Conservation (phyloP, 2,329 filamentous ascomycete species). For the Meredithiella fracta region DNA sequence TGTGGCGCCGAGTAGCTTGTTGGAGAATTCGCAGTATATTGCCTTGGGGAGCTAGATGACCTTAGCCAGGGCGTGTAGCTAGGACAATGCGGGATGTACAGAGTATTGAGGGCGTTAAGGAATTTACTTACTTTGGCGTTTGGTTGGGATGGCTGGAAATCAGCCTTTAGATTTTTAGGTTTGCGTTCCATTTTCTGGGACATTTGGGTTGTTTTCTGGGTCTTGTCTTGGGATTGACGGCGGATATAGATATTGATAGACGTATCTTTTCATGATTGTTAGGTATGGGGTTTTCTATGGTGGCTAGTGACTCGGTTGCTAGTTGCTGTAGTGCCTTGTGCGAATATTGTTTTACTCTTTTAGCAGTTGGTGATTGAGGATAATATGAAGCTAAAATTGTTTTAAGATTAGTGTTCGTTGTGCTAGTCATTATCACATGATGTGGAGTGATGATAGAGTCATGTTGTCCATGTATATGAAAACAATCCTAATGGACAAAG, state of each 20-base stretch:
- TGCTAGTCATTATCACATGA: no score
- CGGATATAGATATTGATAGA: not conserved
- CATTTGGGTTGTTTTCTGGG: no score
- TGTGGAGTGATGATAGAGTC: no score
- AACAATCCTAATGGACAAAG: no score
- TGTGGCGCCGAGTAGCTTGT: slow-evolving; percentile 40
- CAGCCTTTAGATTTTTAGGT: no score
- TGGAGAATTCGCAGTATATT: slow-evolving; percentile 32
- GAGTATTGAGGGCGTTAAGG: not conserved
- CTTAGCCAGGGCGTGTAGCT: not conserved
- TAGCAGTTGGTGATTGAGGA: not conserved
- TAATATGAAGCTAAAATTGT: no score
- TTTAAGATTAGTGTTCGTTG: no score
- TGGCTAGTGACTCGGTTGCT: not conserved
- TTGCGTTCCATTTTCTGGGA: no score
- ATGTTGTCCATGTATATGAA: no score
- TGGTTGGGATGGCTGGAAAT: no score
- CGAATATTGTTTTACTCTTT: slow-evolving; percentile 4
- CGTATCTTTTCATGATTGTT: not conserved
- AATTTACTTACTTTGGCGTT: not conserved
- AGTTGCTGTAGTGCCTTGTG: not conserved
- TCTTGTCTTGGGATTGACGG: not conserved
- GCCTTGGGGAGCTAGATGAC: slow-evolving; percentile 14
- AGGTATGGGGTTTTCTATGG: not conserved
- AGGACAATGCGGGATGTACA: not conserved